Evolutionary conservation across 306 rosid genomes (phyloP).

Genomic region (Rosa persica): DNA sequence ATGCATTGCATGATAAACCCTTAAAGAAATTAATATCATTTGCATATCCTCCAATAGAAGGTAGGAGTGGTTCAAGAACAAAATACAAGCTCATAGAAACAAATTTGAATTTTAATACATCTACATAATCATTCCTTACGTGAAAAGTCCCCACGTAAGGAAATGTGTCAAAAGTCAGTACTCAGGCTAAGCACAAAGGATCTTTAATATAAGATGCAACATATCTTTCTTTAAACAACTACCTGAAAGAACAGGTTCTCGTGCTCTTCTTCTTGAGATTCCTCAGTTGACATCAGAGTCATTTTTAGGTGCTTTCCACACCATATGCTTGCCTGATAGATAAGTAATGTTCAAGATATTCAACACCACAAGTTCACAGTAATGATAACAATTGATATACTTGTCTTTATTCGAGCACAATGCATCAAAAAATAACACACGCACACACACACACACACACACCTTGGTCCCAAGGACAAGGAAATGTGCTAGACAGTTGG

Average conservation of each 20-base stretch:
- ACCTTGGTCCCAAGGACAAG: constrained; percentile 74
- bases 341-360: constrained; percentile 16
- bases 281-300: constrained; percentile 81
- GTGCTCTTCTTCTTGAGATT: constrained; percentile 85
- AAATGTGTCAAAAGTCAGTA: neutral
- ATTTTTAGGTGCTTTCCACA: constrained; percentile 80
- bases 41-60: neutral
- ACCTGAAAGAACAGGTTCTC: constrained; percentile 71
- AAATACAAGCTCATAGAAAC: neutral
- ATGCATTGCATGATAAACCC: neutral
- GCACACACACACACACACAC: too few species aligned
- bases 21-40: neutral
- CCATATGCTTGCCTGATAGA: constrained; percentile 72
- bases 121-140: neutral
- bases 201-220: neutral
- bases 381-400: constrained; percentile 13
- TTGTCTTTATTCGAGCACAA: neutral
- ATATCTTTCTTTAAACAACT: constrained; percentile 6
- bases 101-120: neutral
- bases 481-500: constrained; percentile 47
- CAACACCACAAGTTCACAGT: constrained; percentile 5
- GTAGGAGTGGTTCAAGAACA: neutral
- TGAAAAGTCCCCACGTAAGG: neutral
- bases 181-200: neutral
- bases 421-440: constrained; percentile 20